phyloP scores from a whole-genome alignment of 2,329 filamentous ascomycete genomes.

The Sphaerulina vaccinii region DNA sequence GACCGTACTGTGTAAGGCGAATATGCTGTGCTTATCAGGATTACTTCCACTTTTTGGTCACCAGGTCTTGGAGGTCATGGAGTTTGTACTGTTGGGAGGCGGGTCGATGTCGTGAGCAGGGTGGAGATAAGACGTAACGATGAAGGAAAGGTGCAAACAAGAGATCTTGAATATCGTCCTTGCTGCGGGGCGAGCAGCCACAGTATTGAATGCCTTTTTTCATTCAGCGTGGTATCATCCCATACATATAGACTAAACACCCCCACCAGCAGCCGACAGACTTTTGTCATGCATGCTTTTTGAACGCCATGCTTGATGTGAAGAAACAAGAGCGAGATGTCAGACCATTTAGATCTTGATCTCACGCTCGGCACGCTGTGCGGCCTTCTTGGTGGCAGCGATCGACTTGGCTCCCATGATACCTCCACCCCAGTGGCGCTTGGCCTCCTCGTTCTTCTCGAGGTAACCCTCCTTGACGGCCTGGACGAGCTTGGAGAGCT shows the following conservation, averaged over 20 bases:
- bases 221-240: conserved; percentile 27
- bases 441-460: conserved; percentile 88
- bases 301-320: conserved; percentile 25
- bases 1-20: too few species aligned
- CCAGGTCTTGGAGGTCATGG: too few species aligned
- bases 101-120: too few species aligned
- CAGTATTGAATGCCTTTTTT: conserved; percentile 23
- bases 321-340: conserved; percentile 9
- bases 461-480: conserved; percentile 98
- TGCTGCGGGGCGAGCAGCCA: conserved; percentile 28
- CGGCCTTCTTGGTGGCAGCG: conserved; percentile 75
- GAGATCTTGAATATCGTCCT: conserved; percentile 13
- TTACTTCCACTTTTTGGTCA: too few species aligned
- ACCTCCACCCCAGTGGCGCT: conserved; percentile 97
- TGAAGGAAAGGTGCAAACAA: conserved; percentile 12
- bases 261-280: conserved; percentile 23
- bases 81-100: too few species aligned
- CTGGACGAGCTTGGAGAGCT: conserved; percentile 94
- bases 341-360: conserved; percentile 81
- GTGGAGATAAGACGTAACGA: not conserved
- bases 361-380: conserved; percentile 88
- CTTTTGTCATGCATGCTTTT: conserved; percentile 24
- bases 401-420: conserved; percentile 98
- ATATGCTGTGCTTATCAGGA: too few species aligned
- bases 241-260: conserved; percentile 19